Conservation (phyloP, 2,329 filamentous ascomycete species). For the Cladosporium oxysporum region DNA sequence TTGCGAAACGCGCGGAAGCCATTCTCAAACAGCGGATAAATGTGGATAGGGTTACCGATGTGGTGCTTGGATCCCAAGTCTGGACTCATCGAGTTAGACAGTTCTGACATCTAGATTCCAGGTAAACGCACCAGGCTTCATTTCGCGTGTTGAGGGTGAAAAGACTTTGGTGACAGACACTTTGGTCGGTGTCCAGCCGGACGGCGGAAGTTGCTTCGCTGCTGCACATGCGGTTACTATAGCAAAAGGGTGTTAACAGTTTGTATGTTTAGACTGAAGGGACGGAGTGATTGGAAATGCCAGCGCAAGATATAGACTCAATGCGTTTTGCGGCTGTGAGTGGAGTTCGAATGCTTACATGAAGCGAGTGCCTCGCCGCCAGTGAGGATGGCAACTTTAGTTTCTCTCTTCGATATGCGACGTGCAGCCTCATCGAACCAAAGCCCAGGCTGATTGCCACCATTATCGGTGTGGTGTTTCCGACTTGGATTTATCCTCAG, state of each 20-base stretch:
- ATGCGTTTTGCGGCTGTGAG: slow-evolving; percentile 5
- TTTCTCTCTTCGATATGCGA: slow-evolving; percentile 56
- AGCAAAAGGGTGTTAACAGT: neutral
- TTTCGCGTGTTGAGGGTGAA: slow-evolving; percentile 51
- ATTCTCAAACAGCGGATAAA: slow-evolving; percentile 69
- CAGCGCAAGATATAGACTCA: neutral
- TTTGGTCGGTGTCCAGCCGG: slow-evolving; percentile 58
- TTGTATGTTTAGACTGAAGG: neutral
- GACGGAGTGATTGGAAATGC: neutral
- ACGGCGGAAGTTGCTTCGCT: slow-evolving; percentile 57
- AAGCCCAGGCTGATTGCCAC: slow-evolving; percentile 63
- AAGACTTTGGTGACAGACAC: slow-evolving; percentile 52
- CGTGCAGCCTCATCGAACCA: slow-evolving; percentile 65
- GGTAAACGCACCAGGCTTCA: slow-evolving; percentile 32
- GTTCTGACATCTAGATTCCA: slow-evolving; percentile 14
- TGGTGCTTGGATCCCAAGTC: slow-evolving; percentile 59
- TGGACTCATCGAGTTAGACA: slow-evolving; percentile 32
- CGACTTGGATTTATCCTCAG: slow-evolving; percentile 53
- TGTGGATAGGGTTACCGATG: slow-evolving; percentile 64
- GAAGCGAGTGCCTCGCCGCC: slow-evolving; percentile 67
- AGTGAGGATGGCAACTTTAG: slow-evolving; percentile 58
- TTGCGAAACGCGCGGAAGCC: slow-evolving; percentile 58
- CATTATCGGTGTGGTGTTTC: slow-evolving; percentile 58
- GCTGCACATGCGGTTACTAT: slow-evolving; percentile 56
- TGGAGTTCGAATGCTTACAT: slow-evolving; percentile 39